Percentiles rank a stretch among this genome's conserved stretches.
Conservation (phyloP, 768 basidiomycete genomes). For the Suillus subluteus region DNA sequence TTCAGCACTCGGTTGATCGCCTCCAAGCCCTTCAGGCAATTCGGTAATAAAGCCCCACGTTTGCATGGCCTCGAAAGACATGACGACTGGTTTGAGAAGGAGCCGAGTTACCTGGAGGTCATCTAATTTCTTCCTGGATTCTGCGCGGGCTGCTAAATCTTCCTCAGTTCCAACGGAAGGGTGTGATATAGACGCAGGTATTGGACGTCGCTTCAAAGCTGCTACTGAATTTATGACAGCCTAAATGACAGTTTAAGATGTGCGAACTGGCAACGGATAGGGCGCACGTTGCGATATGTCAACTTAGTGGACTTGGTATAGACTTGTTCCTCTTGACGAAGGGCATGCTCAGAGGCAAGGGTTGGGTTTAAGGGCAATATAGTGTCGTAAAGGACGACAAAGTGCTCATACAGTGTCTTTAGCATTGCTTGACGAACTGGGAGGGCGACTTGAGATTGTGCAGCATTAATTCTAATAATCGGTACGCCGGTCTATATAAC, state of each 20-base stretch:
- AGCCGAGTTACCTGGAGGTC: constrained; percentile 55
- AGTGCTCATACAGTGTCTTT: constrained; percentile 74
- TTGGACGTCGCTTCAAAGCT: constrained; percentile 51
- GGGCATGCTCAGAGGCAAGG: constrained; percentile 77
- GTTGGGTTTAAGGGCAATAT: constrained; percentile 57
- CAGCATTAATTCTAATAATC: constrained; percentile 64
- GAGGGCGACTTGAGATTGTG: constrained; percentile 70
- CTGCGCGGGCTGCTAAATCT: constrained; percentile 58
- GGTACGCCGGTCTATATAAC: constrained; percentile 59
- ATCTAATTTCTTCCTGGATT: constrained; percentile 55
- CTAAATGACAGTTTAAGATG: constrained; percentile 34
- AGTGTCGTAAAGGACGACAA: constrained; percentile 63
- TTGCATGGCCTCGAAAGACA: constrained; percentile 58
- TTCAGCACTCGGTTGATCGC: constrained; percentile 60
- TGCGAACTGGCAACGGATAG: neutral
- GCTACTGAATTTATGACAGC: constrained; percentile 57
- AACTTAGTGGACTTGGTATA: constrained; percentile 74
- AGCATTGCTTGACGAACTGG: constrained; percentile 80
- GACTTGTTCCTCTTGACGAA: constrained; percentile 80
- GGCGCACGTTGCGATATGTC: constrained; percentile 81
- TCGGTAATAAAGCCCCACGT: constrained; percentile 74
- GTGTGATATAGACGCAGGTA: constrained; percentile 62
- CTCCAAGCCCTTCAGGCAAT: constrained; percentile 70
- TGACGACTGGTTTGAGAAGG: constrained; percentile 59
- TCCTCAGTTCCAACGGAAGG: constrained; percentile 79